Base-by-base conservation (phyloP, 176 grass and related monocot species). In the Aechmea fasciata region DNA sequence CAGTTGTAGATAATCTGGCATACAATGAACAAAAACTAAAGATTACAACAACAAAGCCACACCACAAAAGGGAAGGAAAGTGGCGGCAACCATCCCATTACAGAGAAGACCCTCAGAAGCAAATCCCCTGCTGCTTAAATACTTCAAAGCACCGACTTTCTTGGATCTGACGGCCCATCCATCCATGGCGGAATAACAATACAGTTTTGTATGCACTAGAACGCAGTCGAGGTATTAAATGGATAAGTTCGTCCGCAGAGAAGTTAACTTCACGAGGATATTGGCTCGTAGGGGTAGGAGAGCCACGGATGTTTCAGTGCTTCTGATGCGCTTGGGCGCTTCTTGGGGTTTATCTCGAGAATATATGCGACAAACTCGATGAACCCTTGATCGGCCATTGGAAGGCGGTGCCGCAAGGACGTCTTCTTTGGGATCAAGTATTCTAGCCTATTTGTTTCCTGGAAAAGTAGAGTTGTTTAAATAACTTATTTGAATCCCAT, bases 291-390 rank as follows among this genome's bases (percentile, higher is more conserved):
- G 61, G 95, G 95, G 65, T 87, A 99, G 24, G 95, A 99, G 72
- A 99, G 95, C 95, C 95, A 99, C n/a, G 90, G 95, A 68, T 99
- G 95, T 80, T 85, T 93, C 68, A 99, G 67, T 64, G 95, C 95
- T 69, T 87, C 87, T 54, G 80, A 85, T 63, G 95, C 95, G 67
- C 80, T 90, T 70, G 95, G 86, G 23, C 95, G 89, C 78, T 90
- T 99, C 69, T 88, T 90, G 53, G 95, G 95, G 57, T 99, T 99
- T 82, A 90, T 78, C 78, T 99, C 86, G 0, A 99, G 82, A 84
- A 99, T 87, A 70, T 88, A 79, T 3, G 67, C 70, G 41, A 99
- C 87, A 84, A 99, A 99, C 57, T 99, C 90, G 18, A 99, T 85
- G 25, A 99, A 99, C 49, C 90, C 95, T 90, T 88, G 87, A 59